Conservation (phyloP, 1,284 basidiomycete species). For the Tremellales sp. region DNA sequence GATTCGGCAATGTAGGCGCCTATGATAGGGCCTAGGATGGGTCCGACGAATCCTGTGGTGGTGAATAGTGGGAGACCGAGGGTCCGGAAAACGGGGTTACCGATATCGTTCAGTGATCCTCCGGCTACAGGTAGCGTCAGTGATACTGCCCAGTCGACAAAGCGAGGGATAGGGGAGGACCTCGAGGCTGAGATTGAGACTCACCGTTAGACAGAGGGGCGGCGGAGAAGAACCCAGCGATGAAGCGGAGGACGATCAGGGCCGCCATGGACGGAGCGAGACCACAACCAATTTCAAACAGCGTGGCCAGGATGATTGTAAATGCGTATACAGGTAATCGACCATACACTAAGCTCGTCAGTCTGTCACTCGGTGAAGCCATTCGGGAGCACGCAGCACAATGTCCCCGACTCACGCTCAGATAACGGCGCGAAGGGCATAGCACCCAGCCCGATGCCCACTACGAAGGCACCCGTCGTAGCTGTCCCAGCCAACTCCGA, state of each 20-base stretch:
- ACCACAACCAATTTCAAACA: slow-evolving; percentile 23
- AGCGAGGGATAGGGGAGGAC: too few species aligned
- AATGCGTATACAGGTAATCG: slow-evolving; percentile 25
- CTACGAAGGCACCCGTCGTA: slow-evolving; percentile 20
- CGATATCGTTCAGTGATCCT: slow-evolving; percentile 23
- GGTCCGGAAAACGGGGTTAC: slow-evolving; percentile 17
- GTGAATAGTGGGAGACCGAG: slow-evolving; percentile 20
- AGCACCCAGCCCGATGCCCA: slow-evolving; percentile 24
- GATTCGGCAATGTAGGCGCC: slow-evolving; percentile 16
- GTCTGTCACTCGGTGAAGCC: neutral
- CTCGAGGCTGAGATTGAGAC: too few species aligned
- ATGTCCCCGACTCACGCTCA: slow-evolving; percentile 15
- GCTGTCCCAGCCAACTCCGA: slow-evolving; percentile 14
- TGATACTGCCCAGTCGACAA: too few species aligned
- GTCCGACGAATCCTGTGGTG: slow-evolving; percentile 23
- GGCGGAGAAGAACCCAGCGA: slow-evolving; percentile 23
- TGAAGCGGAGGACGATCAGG: slow-evolving; percentile 21
- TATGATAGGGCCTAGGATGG: slow-evolving; percentile 19
- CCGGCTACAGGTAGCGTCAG: too few species aligned
- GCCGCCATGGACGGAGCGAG: slow-evolving; percentile 13
- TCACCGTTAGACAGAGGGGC: slow-evolving; percentile 23
- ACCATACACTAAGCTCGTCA: slow-evolving; percentile 17
- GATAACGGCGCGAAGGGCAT: slow-evolving; percentile 28
- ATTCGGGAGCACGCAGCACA: neutral
- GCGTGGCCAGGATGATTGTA: slow-evolving; percentile 19